Percentiles rank a stretch among this genome's conserved stretches.
phyloP scores from a whole-genome alignment of 1,284 basidiomycete species.

The Rhodotorula sp. region DNA sequence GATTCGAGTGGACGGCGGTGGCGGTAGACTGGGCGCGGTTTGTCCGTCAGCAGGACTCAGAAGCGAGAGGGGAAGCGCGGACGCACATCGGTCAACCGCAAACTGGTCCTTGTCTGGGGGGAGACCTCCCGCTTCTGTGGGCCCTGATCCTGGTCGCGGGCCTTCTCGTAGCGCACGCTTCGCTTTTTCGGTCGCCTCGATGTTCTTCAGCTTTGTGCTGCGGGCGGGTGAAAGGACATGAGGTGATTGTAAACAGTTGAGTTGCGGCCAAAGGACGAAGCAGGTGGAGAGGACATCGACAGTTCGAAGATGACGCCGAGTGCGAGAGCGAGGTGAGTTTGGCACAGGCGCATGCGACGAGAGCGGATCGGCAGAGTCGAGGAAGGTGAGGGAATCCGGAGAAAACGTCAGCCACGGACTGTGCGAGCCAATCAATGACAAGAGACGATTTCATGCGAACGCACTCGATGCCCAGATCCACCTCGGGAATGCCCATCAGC shows the following conservation, averaged over 20 bases:
- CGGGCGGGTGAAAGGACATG: neutral
- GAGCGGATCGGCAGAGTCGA: neutral
- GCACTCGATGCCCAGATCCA: constrained; percentile 96
- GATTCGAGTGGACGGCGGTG: constrained; percentile 74
- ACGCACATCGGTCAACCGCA: constrained; percentile 77
- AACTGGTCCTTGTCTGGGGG: constrained; percentile 63
- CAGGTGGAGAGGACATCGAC: no score
- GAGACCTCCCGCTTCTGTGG: constrained; percentile 47
- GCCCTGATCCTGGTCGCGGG: constrained; percentile 57
- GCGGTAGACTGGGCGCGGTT: constrained; percentile 64
- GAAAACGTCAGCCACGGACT: neutral
- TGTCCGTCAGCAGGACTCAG: neutral
- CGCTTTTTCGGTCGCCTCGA: constrained; percentile 93
- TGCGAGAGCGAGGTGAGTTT: no score
- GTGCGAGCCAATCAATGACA: no score
- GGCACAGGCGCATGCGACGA: no score
- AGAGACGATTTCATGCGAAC: constrained; percentile 47
- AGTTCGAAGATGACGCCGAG: no score
- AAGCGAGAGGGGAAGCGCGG: neutral
- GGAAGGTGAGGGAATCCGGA: neutral
- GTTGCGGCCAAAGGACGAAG: neutral
- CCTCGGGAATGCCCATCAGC: constrained; percentile 91
- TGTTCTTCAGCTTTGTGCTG: constrained; percentile 85
- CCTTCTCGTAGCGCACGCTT: constrained; percentile 75
- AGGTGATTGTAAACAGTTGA: neutral